These are phyloP conservation scores for Penicillium occitanis DNA, from an alignment of 2,329 filamentous ascomycete genomes.

Conservation along the genomic window DNA sequence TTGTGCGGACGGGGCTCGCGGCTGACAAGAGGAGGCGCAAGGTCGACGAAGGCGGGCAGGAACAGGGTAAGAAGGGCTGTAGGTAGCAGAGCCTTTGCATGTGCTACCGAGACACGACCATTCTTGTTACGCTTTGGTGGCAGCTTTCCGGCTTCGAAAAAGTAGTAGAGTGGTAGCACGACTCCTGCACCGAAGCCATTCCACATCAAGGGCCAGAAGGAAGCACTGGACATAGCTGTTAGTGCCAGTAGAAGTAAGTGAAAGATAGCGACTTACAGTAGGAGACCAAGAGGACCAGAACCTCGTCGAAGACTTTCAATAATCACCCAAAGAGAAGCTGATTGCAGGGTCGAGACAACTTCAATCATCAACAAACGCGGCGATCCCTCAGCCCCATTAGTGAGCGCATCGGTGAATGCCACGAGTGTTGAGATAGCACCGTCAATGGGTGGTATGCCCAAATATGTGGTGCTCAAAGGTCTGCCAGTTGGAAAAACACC, in stretches of 20 bases:
- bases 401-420: neutral
- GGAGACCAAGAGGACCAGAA: neutral
- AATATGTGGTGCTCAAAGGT: neutral
- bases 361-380: neutral
- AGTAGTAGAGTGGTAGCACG: neutral
- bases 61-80: neutral
- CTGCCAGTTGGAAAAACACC: neutral
- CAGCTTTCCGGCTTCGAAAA: neutral
- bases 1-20: neutral
- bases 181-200: neutral
- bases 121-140: neutral
- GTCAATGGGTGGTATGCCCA: neutral
- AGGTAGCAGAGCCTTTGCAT: slow-evolving; percentile 2
- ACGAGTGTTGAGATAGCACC: neutral
- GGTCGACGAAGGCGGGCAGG: neutral
- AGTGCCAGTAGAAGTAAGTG: neutral
- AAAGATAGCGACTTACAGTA: neutral
- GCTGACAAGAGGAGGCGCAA: neutral
- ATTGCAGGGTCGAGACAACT: neutral
- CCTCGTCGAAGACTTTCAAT: slow-evolving; percentile 4
- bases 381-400: neutral
- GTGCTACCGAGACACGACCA: neutral
- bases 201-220: neutral
- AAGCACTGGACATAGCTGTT: neutral
- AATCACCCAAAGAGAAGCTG: neutral